Conservation (phyloP, 495 filamentous ascomycete genomes). For the Neurospora sp. region DNA sequence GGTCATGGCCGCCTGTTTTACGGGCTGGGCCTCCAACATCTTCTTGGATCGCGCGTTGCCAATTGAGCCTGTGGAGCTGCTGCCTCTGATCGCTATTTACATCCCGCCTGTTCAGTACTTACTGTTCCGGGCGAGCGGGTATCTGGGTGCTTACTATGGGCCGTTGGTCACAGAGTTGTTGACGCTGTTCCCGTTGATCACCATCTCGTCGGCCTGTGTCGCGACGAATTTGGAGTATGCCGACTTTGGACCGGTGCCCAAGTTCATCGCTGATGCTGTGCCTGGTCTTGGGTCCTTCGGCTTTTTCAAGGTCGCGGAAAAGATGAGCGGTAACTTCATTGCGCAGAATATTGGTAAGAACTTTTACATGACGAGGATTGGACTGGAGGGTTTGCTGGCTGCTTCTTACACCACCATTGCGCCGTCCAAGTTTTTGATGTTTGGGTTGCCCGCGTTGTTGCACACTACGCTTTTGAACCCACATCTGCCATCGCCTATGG, state of each 20-base stretch:
- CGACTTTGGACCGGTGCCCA: constrained; percentile 47
- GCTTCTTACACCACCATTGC: constrained; percentile 52
- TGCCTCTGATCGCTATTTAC: constrained; percentile 66
- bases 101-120: constrained; percentile 62
- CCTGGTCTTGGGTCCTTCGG: constrained; percentile 53
- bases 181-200: constrained; percentile 64
- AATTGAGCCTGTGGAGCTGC: constrained; percentile 56
- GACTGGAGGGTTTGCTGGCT: constrained; percentile 57
- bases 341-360: constrained; percentile 49
- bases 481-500: constrained; percentile 48
- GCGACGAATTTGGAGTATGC: constrained; percentile 51
- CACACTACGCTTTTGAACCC: constrained; percentile 63
- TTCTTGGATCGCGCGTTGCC: constrained; percentile 32
- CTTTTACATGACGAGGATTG: constrained; percentile 56
- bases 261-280: constrained; percentile 43
- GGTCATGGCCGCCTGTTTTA: constrained; percentile 50
- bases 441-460: constrained; percentile 57
- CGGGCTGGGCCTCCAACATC: constrained; percentile 52
- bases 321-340: constrained; percentile 38
- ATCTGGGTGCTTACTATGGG: constrained; percentile 56
- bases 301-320: constrained; percentile 52
- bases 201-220: constrained; percentile 54
- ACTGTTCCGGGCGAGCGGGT: constrained; percentile 51
- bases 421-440: constrained; percentile 55
- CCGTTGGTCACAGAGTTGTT: constrained; percentile 64